These are phyloP conservation scores for Boletus calvinii DNA, from an alignment of 1,284 basidiomycete species.

Conservation along the genomic window DNA sequence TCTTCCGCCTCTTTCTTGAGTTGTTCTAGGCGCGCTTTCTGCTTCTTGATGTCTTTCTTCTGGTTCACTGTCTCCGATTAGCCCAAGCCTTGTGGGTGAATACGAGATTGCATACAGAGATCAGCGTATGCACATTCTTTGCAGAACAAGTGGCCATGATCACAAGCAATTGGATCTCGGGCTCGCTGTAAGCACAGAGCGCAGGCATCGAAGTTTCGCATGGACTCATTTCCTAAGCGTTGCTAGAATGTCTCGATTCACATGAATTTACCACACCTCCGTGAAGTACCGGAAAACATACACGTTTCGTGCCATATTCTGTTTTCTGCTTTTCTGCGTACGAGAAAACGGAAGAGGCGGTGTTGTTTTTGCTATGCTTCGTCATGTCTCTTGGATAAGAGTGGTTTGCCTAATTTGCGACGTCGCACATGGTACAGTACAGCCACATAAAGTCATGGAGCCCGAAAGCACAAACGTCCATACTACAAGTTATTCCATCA, in stretches of 20 bases:
- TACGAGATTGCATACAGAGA: constrained; percentile 50
- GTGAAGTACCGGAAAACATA: constrained; percentile 33
- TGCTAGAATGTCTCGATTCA: constrained; percentile 45
- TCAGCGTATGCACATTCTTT: constrained; percentile 84
- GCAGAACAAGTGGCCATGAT: constrained; percentile 87
- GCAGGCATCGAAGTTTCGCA: constrained; percentile 87
- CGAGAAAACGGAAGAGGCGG: constrained; percentile 81
- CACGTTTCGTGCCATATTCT: constrained; percentile 77
- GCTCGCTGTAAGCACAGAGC: constrained; percentile 81
- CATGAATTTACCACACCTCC: not conserved
- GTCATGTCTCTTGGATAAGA: constrained; percentile 50
- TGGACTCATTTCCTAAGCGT: constrained; percentile 86
- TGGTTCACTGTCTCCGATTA: constrained; percentile 62
- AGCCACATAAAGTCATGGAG: not conserved
- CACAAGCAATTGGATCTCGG: constrained; percentile 77
- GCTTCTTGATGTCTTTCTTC: constrained; percentile 85
- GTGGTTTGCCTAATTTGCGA: not conserved
- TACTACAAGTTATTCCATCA: constrained; percentile 3
- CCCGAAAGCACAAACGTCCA: not conserved
- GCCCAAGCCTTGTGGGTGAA: not conserved
- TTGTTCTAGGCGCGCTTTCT: constrained; percentile 72
- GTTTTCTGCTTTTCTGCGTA: constrained; percentile 84
- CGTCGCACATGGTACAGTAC: not conserved
- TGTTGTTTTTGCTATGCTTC: constrained; percentile 88
- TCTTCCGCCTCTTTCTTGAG: constrained; percentile 75